A percentile compares a stretch with the other conserved stretches of the same genome.
These are phyloP conservation scores for Acanthamoeba healyi DNA, from an alignment of 208 protist species.

Conservation along the genomic window DNA sequence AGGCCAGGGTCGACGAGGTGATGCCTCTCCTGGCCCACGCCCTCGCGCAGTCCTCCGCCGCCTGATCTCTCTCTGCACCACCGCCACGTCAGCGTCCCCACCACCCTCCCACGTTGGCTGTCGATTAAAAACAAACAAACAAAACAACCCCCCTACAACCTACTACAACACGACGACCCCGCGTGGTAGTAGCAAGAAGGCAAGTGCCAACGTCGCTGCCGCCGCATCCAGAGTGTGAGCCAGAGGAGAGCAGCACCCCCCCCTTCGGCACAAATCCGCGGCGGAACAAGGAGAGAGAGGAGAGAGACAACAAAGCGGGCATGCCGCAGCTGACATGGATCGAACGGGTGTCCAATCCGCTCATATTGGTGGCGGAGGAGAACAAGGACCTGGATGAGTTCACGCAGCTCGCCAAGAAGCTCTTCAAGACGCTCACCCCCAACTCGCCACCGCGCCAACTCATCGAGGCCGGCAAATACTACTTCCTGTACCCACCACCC, in stretches of 20 bases:
- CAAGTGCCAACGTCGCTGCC: too few species aligned
- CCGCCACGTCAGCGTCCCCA: too few species aligned
- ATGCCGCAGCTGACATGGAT: conserved; percentile 71
- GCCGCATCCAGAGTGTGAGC: too few species aligned
- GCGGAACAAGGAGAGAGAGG: too few species aligned
- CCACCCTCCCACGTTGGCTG: too few species aligned
- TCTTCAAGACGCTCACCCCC: conserved; percentile 11
- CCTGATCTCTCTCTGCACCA: too few species aligned
- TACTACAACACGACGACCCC: too few species aligned
- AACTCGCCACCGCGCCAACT: conserved; percentile 8
- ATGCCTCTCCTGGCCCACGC: background rate
- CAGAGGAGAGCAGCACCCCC: too few species aligned
- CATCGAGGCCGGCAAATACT: conserved; percentile 56
- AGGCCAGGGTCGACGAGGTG: conserved; percentile 12
- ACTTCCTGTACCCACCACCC: conserved; percentile 47
- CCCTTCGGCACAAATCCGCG: too few species aligned
- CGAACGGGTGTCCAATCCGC: conserved; percentile 10
- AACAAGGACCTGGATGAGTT: conserved; percentile 39
- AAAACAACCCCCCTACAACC: too few species aligned
- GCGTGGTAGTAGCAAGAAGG: too few species aligned
- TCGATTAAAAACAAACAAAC: too few species aligned
- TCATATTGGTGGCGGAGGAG: conserved; percentile 50
- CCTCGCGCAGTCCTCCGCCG: background rate
- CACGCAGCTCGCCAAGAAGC: conserved; percentile 8
- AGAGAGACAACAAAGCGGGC: background rate